Base-by-base conservation (phyloP, 2,329 filamentous ascomycete species). In the Xylaria multiplex region DNA sequence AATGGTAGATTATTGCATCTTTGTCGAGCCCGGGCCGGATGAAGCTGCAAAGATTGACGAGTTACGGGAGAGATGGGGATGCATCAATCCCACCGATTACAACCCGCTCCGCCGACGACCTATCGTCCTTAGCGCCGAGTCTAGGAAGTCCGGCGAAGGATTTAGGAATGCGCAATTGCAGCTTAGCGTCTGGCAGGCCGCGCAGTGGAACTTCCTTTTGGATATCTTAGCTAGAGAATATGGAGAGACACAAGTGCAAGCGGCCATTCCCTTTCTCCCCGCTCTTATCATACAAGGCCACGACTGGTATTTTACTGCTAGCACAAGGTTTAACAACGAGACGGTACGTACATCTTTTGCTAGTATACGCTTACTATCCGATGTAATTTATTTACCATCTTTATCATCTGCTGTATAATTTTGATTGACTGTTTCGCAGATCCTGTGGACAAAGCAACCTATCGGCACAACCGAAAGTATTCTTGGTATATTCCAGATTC, bases 1-100 rank as follows among this genome's bases (percentile, higher is more conserved):
- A 54, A 55, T 66, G 60, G 52, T 66, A n/a, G 64, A 69, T 46
- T 69, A 57, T 48, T 66, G 64, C 24, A 49, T 69, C 32, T 64
- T 53, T 37, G 30, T 69, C n/a, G 60, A 69, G 16, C 63, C 66
- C 9, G 22, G 40, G 45, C 27, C 11, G 1, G 13, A 54, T 14
- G 45, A 57, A 19, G 49, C 35, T n/a, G 56, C 52, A 37, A 52
- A 55, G 30, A 59, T 66, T 40, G n/a, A 42, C 22, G 54, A 59
- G 48, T 14, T 62, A 22, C 53, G 46, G 14, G 40, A 22, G 64
- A 19, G 48, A 45, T n/a, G 19, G 24, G 24, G 24, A 19, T 45
- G 53, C 43, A 64, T 73, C 48, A 72, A 71, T 53, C 67, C 71
- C 59, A 72, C 70, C 16, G 64, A 62, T 27, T 70, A 68, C 22